Conservation (phyloP, 768 basidiomycete genomes). For the Lanmaoa pseudosensibilis region DNA sequence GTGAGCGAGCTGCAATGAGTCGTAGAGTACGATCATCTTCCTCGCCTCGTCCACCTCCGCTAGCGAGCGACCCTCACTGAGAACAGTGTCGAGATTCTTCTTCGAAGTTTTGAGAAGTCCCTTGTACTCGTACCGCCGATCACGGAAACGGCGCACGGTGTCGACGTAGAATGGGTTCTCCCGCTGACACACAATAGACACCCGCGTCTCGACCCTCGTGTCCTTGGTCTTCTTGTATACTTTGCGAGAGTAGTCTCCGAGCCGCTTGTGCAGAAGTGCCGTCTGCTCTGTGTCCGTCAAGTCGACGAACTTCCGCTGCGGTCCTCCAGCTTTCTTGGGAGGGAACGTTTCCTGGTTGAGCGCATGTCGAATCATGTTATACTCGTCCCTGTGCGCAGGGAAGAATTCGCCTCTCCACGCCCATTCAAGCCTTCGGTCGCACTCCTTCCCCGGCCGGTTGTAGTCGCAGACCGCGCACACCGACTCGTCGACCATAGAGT, state of each 20-base stretch:
- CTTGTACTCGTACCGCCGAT: constrained; percentile 98
- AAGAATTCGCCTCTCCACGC: constrained; percentile 99
- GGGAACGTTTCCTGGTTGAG: constrained; percentile 94
- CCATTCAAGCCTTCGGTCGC: constrained; percentile 93
- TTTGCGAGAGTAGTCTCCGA: constrained; percentile 97
- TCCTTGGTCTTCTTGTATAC: constrained; percentile 99
- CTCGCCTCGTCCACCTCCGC: constrained; percentile 94
- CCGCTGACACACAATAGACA: constrained; percentile 93
- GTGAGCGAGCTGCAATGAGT: constrained; percentile 97
- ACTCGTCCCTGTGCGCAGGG: constrained; percentile 95
- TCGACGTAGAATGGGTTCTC: constrained; percentile 99
- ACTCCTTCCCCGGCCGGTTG: constrained; percentile 93
- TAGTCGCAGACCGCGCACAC: constrained; percentile 98
- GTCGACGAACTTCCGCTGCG: constrained; percentile 80
- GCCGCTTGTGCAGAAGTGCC: constrained; percentile 89
- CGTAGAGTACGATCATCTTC: constrained; percentile 98
- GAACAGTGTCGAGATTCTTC: constrained; percentile 85
- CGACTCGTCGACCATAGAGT: constrained; percentile 95
- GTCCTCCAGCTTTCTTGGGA: constrained; percentile 67
- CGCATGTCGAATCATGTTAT: constrained; percentile 98
- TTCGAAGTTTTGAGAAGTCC: constrained; percentile 99
- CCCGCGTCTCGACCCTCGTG: constrained; percentile 90
- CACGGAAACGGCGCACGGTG: constrained; percentile 94
- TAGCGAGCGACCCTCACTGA: constrained; percentile 67
- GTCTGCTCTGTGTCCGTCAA: constrained; percentile 84